Percentiles rank a stretch among this genome's conserved stretches.
phyloP scores from a whole-genome alignment of 441 rosid genomes.

The Syzygium syzygioides region DNA sequence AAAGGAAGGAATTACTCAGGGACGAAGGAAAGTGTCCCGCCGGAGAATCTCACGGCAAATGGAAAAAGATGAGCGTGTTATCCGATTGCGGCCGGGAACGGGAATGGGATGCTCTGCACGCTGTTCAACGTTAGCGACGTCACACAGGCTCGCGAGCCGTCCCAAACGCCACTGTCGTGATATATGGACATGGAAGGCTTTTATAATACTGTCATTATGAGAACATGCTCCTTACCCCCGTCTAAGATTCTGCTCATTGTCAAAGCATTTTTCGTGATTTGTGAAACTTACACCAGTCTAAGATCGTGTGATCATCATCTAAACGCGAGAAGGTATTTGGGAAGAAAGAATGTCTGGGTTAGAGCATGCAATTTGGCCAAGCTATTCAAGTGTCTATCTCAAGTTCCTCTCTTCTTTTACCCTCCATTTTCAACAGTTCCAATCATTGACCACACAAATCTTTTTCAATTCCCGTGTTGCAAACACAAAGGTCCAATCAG shows the following conservation, averaged over 20 bases:
- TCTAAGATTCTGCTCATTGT: background rate
- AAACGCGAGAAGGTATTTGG: background rate
- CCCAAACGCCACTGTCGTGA: background rate
- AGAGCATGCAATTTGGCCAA: background rate
- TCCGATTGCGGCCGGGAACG: background rate
- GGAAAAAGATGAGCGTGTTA: background rate
- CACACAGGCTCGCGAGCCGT: background rate
- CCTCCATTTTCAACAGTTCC: background rate
- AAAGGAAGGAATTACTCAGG: background rate
- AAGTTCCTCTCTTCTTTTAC: background rate
- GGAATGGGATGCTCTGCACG: conserved; percentile 9
- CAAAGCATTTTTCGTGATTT: background rate
- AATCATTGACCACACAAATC: background rate
- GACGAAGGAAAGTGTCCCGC: background rate
- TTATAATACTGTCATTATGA: too few species aligned
- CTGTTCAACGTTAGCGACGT: conserved; percentile 12
- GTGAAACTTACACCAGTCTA: background rate
- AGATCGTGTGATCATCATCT: background rate
- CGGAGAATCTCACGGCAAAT: background rate
- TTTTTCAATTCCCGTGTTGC: background rate
- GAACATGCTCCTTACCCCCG: background rate
- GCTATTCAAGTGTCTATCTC: background rate
- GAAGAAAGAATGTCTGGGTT: background rate
- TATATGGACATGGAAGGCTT: too few species aligned
- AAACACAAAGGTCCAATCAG: background rate